Percentiles rank a stretch among this genome's conserved stretches.
These are phyloP conservation scores for Penicillium egyptiacum DNA, from an alignment of 495 filamentous ascomycete genomes.

Conservation along the genomic window DNA sequence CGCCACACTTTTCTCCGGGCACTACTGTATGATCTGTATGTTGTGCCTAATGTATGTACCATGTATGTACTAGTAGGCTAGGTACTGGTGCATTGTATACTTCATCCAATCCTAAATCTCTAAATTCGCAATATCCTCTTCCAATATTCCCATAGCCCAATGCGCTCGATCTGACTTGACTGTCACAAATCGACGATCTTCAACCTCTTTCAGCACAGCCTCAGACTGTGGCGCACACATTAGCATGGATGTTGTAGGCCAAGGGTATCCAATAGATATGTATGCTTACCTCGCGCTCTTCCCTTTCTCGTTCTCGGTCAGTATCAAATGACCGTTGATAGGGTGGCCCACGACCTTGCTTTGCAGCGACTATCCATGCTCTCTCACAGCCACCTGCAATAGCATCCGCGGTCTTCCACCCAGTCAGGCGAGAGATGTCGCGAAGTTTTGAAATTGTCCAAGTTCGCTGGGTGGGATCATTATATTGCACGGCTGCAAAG, in stretches of 20 bases:
- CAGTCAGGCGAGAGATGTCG: conserved; percentile 75
- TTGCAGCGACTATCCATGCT: conserved; percentile 71
- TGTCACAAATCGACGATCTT: conserved; percentile 54
- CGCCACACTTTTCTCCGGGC: background rate
- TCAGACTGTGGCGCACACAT: conserved; percentile 12
- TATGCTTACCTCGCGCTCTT: conserved; percentile 19
- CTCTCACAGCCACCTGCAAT: conserved; percentile 83
- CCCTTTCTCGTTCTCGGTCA: conserved; percentile 13
- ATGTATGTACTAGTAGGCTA: background rate
- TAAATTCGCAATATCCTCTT: conserved; percentile 54
- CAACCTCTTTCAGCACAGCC: conserved; percentile 33
- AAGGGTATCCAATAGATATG: background rate
- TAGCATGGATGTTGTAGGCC: conserved; percentile 5
- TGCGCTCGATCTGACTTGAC: conserved; percentile 43
- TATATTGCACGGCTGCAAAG: conserved; percentile 82
- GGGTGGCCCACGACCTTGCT: conserved; percentile 70
- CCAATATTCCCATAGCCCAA: conserved; percentile 61
- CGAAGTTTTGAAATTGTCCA: conserved; percentile 74
- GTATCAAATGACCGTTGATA: conserved; percentile 55
- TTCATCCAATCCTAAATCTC: conserved; percentile 30
- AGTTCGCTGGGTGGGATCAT: conserved; percentile 64
- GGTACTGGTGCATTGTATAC: background rate
- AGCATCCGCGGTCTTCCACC: conserved; percentile 78
- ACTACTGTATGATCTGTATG: background rate
- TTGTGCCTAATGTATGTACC: background rate